Conservation (phyloP, 2,329 filamentous ascomycete genomes). For the Clathrospora elynae region DNA sequence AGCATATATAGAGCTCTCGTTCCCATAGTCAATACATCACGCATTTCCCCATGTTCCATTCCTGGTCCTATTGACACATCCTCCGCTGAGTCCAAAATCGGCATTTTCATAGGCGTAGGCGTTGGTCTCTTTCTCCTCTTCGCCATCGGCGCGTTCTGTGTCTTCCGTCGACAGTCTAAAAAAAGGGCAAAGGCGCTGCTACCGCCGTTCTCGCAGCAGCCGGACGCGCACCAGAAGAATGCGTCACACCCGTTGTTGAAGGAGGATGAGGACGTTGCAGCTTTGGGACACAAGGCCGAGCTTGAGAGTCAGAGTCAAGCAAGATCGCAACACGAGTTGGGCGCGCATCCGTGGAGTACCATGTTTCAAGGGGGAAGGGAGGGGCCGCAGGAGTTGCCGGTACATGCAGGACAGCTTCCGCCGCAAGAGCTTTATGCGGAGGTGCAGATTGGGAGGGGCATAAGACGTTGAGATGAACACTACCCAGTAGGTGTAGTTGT, state of each 20-base stretch:
- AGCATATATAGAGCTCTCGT: too few species aligned
- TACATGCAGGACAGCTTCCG: neutral
- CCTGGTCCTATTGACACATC: too few species aligned
- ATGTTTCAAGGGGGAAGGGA: neutral
- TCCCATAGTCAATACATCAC: too few species aligned
- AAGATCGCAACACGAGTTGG: slow-evolving; percentile 4
- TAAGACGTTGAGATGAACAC: neutral
- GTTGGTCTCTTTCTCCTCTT: slow-evolving; percentile 9
- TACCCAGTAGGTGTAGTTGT: too few species aligned
- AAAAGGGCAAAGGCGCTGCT: slow-evolving; percentile 1
- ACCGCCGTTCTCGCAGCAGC: neutral
- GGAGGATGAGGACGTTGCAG: slow-evolving; percentile 1
- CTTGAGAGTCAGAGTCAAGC: slow-evolving; percentile 2
- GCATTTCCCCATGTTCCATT: too few species aligned
- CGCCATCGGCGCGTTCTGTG: neutral
- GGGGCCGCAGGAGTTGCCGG: slow-evolving; percentile 8
- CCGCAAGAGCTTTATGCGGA: slow-evolving; percentile 1
- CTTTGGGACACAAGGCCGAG: slow-evolving; percentile 6
- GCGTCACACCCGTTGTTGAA: slow-evolving; percentile 1
- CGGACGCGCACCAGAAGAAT: neutral
- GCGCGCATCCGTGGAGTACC: neutral
- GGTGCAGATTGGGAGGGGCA: neutral
- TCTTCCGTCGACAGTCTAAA: slow-evolving; percentile 6
- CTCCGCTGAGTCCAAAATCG: too few species aligned
- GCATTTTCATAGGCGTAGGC: neutral